These are phyloP conservation scores for Blastomyces percursus DNA, from an alignment of 2,329 filamentous ascomycete genomes.

Conservation along the genomic window DNA sequence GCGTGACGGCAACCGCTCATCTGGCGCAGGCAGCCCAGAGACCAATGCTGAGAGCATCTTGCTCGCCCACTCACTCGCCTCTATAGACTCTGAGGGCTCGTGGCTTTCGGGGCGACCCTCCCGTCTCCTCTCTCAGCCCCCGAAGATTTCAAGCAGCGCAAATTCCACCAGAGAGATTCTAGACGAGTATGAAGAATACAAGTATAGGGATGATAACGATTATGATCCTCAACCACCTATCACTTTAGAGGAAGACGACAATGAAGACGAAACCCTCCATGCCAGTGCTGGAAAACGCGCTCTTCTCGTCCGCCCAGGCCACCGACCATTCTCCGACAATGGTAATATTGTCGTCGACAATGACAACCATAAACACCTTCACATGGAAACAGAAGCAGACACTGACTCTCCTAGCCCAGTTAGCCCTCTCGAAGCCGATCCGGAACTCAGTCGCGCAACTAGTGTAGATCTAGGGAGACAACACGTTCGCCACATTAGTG, in stretches of 20 bases:
- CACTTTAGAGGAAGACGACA: not conserved
- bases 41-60: constrained; percentile 36
- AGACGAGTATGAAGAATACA: constrained; percentile 39
- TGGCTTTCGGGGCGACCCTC: constrained; percentile 75
- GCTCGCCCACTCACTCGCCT: constrained; percentile 76
- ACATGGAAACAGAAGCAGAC: constrained; percentile 20
- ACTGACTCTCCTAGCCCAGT: constrained; percentile 25
- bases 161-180: constrained; percentile 34
- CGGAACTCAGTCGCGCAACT: constrained; percentile 51
- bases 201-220: constrained; percentile 33
- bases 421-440: constrained; percentile 23
- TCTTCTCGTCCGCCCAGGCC: constrained; percentile 51
- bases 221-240: constrained; percentile 22
- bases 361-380: constrained; percentile 15
- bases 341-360: constrained; percentile 46
- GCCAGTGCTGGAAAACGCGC: constrained; percentile 46
- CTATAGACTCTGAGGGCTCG: constrained; percentile 88
- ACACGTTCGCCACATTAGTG: constrained; percentile 62
- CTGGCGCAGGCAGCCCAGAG: constrained; percentile 39
- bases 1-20: constrained; percentile 27
- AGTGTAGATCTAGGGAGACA: constrained; percentile 57
- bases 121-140: constrained; percentile 37
- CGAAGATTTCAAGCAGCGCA: constrained; percentile 32
- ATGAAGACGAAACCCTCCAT: constrained; percentile 35
- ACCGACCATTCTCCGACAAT: constrained; percentile 51